A percentile compares a stretch with the other conserved stretches of the same genome.
Conservation (phyloP, 495 filamentous ascomycete genomes). For the Bathelium albidoporum region DNA sequence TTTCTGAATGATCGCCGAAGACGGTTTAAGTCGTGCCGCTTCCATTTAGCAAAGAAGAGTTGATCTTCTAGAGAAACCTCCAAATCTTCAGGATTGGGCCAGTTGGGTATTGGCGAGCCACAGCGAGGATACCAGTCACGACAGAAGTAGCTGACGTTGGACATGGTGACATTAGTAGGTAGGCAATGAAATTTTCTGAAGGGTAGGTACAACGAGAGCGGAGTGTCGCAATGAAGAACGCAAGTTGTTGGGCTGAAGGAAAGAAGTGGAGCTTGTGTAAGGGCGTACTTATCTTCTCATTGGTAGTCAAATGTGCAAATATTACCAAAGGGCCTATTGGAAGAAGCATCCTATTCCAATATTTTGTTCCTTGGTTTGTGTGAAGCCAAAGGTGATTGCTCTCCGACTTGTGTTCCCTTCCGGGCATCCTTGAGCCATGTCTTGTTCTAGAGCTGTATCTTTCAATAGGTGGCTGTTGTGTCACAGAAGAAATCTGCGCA, state of each 20-base stretch:
- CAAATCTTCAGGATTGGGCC: background rate
- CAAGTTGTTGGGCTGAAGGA: background rate
- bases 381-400: background rate
- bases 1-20: background rate
- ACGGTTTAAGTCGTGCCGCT: background rate
- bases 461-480: background rate
- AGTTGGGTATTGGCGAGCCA: slow-evolving; percentile 6
- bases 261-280: background rate
- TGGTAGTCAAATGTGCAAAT: background rate
- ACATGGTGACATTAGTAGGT: slow-evolving; percentile 32
- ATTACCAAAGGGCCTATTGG: background rate
- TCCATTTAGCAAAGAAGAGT: background rate
- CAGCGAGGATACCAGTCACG: slow-evolving; percentile 30
- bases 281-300: background rate
- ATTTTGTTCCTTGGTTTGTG: background rate
- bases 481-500: background rate
- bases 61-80: background rate
- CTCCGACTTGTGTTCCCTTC: background rate
- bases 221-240: background rate
- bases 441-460: background rate
- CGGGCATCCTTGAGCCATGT: background rate
- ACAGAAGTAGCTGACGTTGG: slow-evolving; percentile 36
- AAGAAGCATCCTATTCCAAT: background rate
- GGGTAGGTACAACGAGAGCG: background rate
- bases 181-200: slow-evolving; percentile 15